These are phyloP conservation scores for Russula brevipes DNA, from an alignment of 768 basidiomycete species.

Conservation along the genomic window DNA sequence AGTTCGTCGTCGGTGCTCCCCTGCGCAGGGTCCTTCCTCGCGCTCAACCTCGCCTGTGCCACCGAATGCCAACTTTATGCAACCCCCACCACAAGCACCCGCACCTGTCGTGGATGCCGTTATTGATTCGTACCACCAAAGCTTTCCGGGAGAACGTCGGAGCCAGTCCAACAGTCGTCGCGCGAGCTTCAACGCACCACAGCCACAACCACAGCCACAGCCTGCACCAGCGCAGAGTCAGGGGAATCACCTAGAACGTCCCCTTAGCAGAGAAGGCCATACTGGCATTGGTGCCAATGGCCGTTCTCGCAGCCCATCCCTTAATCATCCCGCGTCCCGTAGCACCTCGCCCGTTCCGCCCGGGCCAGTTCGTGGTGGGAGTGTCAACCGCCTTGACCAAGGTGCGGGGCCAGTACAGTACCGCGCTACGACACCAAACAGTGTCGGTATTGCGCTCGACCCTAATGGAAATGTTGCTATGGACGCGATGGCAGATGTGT, in stretches of 20 bases:
- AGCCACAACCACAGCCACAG: too few species aligned
- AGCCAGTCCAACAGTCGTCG: constrained; percentile 40
- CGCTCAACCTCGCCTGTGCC: constrained; percentile 70
- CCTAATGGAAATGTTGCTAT: constrained; percentile 76
- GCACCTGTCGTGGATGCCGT: constrained; percentile 65
- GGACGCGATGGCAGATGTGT: constrained; percentile 66
- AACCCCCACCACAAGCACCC: constrained; percentile 43
- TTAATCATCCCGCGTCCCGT: constrained; percentile 36
- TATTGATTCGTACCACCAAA: constrained; percentile 70
- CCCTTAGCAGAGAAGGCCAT: constrained; percentile 61
- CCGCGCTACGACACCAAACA: constrained; percentile 68
- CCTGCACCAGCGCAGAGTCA: constrained; percentile 26
- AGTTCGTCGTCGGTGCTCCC: constrained; percentile 74
- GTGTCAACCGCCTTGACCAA: constrained; percentile 18
- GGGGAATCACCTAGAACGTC: constrained; percentile 36
- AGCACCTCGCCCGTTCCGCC: constrained; percentile 47
- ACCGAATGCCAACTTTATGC: constrained; percentile 73
- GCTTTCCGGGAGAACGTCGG: constrained; percentile 79
- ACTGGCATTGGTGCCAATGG: constrained; percentile 80
- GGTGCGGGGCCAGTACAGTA: constrained; percentile 29
- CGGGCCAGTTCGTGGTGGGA: constrained; percentile 21
- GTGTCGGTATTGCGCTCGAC: constrained; percentile 79
- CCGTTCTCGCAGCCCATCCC: constrained; percentile 55
- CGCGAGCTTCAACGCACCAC: constrained; percentile 29
- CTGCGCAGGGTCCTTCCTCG: constrained; percentile 42